Base-by-base conservation (phyloP, 148 eudicot species). In the Silene uniflora region DNA sequence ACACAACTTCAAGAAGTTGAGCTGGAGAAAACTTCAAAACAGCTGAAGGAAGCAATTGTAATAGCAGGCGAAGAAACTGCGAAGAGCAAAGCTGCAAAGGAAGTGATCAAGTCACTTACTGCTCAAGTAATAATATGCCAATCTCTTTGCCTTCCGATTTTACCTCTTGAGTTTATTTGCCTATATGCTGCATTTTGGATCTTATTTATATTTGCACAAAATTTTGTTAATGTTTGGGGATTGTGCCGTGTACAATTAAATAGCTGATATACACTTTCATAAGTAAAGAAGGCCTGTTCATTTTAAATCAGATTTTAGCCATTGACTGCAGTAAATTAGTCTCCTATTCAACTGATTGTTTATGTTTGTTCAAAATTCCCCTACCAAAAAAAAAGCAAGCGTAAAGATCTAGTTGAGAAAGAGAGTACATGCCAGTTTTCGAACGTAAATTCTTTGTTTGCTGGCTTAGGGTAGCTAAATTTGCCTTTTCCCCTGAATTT, bases 61-160 rank as follows among this genome's bases (percentile, higher is more conserved):
- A 52, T 75, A 52, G 90, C 88, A n/a, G 83, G 83, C 72, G 87
- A 84, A 60, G 90, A 89, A 81, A 80, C 82, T 65, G 88, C 85
- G 24, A 89, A 85, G 85, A 84, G 86, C 85, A 85, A 83, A 81
- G 97, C 87, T 72, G 97, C 91, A n/a, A 85, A 86, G 79, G 90
- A 89, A 81, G 89, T 87, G 73, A 89, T 91, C 73, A 89, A 81
- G 77, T 91, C 90, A n/a, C 89, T 89, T 68, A 87, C 86, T 22
- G 83, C 64, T 60, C 90, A 91, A 84, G 97, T 89, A 76, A 86
- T 77, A 39, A 56, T 47, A 55, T 62, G 32, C 58, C 35, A 23
- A 71, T 80, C 66, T 71, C 27, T 29, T 75, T 7, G n/a, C 60
- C 54, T 59, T 47, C 39, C 56, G 35, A 22, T 59, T 29, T 14